These are phyloP conservation scores for Tremella mesenterica DNA, from an alignment of 768 basidiomycete genomes.

Conservation along the genomic window DNA sequence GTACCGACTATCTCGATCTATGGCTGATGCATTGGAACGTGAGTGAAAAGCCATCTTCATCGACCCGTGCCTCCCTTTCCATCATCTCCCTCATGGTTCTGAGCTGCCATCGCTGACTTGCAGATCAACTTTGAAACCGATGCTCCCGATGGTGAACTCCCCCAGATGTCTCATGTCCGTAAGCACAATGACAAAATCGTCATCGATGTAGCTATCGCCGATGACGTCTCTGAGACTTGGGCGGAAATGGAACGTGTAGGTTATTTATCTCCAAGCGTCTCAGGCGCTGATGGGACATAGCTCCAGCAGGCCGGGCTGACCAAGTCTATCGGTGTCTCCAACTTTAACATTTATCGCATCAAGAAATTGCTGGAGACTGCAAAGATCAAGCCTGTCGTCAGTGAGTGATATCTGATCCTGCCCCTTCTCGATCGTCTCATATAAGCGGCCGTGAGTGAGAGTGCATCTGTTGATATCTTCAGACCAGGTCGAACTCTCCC, in stretches of 20 bases:
- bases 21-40: constrained; percentile 70
- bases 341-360: constrained; percentile 59
- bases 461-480: constrained; percentile 47
- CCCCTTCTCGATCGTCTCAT: background rate
- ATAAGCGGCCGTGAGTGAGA: constrained; percentile 52
- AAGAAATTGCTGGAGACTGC: constrained; percentile 21
- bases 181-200: constrained; percentile 49
- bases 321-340: constrained; percentile 74
- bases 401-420: constrained; percentile 45
- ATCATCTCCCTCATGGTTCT: too few species aligned
- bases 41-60: background rate
- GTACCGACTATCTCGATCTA: constrained; percentile 60
- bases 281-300: constrained; percentile 39
- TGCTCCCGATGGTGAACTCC: constrained; percentile 18
- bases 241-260: constrained; percentile 55
- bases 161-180: constrained; percentile 16
- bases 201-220: constrained; percentile 55
- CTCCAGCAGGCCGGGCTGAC: constrained; percentile 68
- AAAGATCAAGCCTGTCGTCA: constrained; percentile 24
- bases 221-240: constrained; percentile 70
- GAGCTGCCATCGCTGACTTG: too few species aligned
- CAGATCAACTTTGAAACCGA: constrained; percentile 31
- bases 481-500: constrained; percentile 72
- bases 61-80: background rate
- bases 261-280: background rate